Percentiles rank a stretch among this genome's conserved stretches.
Conservation (phyloP, 225 moss, liverwort and hornwort genomes). For the Polytrichum formosum region DNA sequence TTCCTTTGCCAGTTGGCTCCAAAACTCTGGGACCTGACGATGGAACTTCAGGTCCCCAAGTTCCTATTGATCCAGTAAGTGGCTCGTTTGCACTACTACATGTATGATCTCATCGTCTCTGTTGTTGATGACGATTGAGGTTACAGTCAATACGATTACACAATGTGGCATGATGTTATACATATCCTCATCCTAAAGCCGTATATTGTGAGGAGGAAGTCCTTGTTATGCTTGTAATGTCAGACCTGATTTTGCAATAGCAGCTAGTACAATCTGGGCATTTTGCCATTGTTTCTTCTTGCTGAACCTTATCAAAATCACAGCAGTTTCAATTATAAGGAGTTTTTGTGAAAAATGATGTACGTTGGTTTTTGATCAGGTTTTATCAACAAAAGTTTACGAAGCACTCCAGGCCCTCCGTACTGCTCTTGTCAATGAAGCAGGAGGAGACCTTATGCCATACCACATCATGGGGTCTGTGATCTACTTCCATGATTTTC, state of each 20-base stretch:
- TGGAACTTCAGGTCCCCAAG: constrained; percentile 38
- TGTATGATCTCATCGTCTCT: too few species aligned
- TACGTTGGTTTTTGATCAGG: constrained; percentile 38
- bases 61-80: constrained; percentile 64
- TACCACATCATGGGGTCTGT: constrained; percentile 88
- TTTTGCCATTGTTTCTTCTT: constrained; percentile 1
- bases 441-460: constrained; percentile 83
- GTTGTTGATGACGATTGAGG: too few species aligned
- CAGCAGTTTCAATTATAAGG: too few species aligned
- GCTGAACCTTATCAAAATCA: too few species aligned
- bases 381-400: constrained; percentile 61
- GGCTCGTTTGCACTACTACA: too few species aligned
- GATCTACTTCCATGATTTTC: background rate
- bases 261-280: too few species aligned
- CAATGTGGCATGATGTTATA: too few species aligned
- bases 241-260: too few species aligned
- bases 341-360: background rate
- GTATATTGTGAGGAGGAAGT: too few species aligned
- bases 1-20: constrained; percentile 35
- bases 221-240: too few species aligned
- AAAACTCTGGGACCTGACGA: constrained; percentile 37
- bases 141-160: too few species aligned
- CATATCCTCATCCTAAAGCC: too few species aligned
- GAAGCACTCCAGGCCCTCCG: constrained; percentile 71
- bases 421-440: constrained; percentile 71